Base-by-base conservation (phyloP, 2,329 filamentous ascomycete genomes). In the Lomentospora prolificans region DNA sequence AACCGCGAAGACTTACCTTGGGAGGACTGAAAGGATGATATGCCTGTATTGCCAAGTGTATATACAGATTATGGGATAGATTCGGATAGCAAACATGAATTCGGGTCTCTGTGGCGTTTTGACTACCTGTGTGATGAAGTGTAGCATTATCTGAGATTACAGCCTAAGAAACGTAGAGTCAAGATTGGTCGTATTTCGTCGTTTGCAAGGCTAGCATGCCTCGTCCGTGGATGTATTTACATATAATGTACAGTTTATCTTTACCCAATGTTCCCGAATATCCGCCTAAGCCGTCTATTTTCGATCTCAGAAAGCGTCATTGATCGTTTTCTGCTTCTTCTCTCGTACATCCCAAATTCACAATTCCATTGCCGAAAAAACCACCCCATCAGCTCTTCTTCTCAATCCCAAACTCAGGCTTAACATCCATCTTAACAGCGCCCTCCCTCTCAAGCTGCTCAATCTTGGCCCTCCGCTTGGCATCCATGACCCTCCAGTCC, bases 401-500 rank as follows among this genome's bases (percentile, higher is more conserved):
- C 41, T 46, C 41, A n/a, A 5, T 17, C 22, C 54, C 67, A 61
- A 74, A 74, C 30, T 63, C 65, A 1, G 69, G 65, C 39, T 65
- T 66, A 5, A 73, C 70, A 12, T 70, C 69, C 67, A 89, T 77
- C 69, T 80, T 77, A 60, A 79, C 75, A 10, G 87, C 89, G 60
- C 87, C 87, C 68, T 92, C 86, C 50, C 77, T 79, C 67, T 86
- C 79, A 63, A 96, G 80, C 66, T 83, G 82, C 64, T 87, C 85
- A 61, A 96, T 75, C 24, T 89, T 87, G 71, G 85, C 77, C 65
- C 88, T 86, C 71, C 92, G 90, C 64, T 95, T 88, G 66, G 88
- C 80, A 63, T 99, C 94, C 72, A 95, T 92, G 33, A 97, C 89
- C 64, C 94, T 80, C 73, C 90, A 87, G 72, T 96, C 91, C 77